Evolutionary conservation across 805 yeast species (phyloP).

Genomic region (Myxozyma vanderwaltii): DNA sequence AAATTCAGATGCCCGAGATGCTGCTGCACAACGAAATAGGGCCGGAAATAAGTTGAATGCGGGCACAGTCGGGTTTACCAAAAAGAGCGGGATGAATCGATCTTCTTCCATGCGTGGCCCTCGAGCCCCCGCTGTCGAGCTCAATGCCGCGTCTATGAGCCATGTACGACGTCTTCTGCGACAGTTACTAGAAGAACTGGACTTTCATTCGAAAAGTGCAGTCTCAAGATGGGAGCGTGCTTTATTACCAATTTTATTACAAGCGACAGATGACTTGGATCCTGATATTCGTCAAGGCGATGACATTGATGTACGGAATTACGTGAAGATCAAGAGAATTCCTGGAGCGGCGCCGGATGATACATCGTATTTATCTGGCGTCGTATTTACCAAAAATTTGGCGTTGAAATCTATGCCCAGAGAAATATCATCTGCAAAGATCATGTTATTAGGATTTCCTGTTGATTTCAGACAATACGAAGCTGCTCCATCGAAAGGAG

Average conservation of each 20-base stretch:
- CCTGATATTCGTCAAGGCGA: slow-evolving; percentile 65
- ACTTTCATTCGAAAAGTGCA: slow-evolving; percentile 44
- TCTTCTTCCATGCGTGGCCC: slow-evolving; percentile 33
- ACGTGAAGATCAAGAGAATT: slow-evolving; percentile 81
- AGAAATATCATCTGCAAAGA: slow-evolving; percentile 64
- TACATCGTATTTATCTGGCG: slow-evolving; percentile 69
- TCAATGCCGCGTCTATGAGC: slow-evolving; percentile 39
- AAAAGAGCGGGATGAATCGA: slow-evolving; percentile 19
- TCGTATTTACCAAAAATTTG: slow-evolving; percentile 78
- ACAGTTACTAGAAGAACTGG: slow-evolving; percentile 67
- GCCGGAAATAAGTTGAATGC: background rate
- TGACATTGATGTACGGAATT: slow-evolving; percentile 82
- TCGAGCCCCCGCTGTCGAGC: slow-evolving; percentile 42
- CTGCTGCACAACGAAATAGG: background rate
- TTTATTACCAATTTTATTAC: slow-evolving; percentile 54
- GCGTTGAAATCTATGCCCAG: slow-evolving; percentile 80
- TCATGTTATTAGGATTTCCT: slow-evolving; percentile 84
- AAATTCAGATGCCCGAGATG: background rate
- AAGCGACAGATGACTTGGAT: slow-evolving; percentile 60
- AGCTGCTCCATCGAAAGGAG: slow-evolving; percentile 42
- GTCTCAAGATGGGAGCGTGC: slow-evolving; percentile 61
- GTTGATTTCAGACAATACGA: slow-evolving; percentile 78
- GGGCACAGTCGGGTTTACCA: background rate
- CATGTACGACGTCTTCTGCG: slow-evolving; percentile 56
- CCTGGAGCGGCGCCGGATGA: slow-evolving; percentile 71